phyloP scores from a whole-genome alignment of 768 basidiomycete species.

The Naganishia antarctica region DNA sequence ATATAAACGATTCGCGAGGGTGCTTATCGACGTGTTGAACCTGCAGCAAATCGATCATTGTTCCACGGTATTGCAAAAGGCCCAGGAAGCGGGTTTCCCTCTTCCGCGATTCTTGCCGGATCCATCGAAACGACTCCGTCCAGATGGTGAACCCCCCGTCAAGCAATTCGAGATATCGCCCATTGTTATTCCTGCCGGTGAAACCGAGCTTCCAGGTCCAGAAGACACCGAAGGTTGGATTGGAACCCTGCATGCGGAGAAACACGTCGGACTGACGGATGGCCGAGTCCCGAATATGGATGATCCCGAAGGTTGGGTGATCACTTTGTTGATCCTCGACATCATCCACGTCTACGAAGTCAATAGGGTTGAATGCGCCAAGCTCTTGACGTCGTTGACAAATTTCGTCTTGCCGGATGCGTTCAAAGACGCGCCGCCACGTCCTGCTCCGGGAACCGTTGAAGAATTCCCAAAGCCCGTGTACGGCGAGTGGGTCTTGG shows the following conservation, averaged over 20 bases:
- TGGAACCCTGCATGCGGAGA: constrained; percentile 30
- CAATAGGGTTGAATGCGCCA: constrained; percentile 90
- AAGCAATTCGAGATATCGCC: constrained; percentile 4
- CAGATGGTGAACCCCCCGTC: constrained; percentile 19
- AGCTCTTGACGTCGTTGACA: constrained; percentile 76
- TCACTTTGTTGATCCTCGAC: constrained; percentile 70
- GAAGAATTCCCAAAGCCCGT: constrained; percentile 62
- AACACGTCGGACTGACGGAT: constrained; percentile 24
- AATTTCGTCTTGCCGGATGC: constrained; percentile 77
- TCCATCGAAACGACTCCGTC: constrained; percentile 22
- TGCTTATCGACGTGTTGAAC: background rate
- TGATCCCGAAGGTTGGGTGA: constrained; percentile 70
- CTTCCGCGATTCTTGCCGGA: constrained; percentile 24
- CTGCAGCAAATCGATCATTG: constrained; percentile 14
- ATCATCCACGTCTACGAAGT: constrained; percentile 85
- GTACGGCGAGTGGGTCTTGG: constrained; percentile 73
- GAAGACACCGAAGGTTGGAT: constrained; percentile 44
- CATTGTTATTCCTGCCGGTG: background rate
- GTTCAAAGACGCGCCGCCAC: constrained; percentile 72
- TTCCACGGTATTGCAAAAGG: constrained; percentile 3
- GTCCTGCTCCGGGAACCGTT: constrained; percentile 56
- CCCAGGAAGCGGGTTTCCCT: background rate
- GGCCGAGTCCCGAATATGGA: constrained; percentile 69
- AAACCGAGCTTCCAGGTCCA: constrained; percentile 1
- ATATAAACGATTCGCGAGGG: too few relatives aligned